Evolutionary conservation across 1,284 basidiomycete genomes (phyloP).

Genomic region (Cutaneotrichosporon daszewskae): DNA sequence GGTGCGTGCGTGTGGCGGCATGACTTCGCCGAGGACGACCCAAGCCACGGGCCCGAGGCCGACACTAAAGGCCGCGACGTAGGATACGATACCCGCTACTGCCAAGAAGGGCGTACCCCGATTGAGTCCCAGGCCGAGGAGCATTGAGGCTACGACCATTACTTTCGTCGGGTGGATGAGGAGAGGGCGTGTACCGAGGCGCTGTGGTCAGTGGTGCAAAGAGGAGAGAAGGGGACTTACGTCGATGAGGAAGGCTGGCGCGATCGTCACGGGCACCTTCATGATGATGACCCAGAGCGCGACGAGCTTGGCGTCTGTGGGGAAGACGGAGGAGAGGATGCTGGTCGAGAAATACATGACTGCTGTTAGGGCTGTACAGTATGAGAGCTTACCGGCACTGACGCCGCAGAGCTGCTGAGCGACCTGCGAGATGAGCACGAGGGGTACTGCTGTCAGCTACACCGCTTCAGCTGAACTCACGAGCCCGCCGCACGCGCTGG

Average conservation of each 20-base stretch:
- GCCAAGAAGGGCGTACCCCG: conserved; percentile 17
- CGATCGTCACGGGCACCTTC: conserved; percentile 48
- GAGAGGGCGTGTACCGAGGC: conserved; percentile 24
- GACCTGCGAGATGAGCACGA: conserved; percentile 35
- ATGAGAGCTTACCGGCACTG: conserved; percentile 28
- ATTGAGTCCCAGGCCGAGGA: conserved; percentile 34
- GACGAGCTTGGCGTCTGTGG: conserved; percentile 32
- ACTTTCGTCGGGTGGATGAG: conserved; percentile 25
- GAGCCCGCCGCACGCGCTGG: conserved; percentile 1
- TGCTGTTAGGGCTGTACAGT: no score
- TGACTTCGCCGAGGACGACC: conserved; percentile 38
- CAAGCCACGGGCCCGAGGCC: conserved; percentile 42
- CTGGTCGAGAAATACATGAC: conserved; percentile 47
- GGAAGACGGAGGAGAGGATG: conserved; percentile 44
- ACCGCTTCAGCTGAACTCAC: background rate
- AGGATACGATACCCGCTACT: conserved; percentile 25
- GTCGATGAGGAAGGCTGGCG: conserved; percentile 49
- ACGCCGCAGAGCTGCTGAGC: conserved; percentile 39
- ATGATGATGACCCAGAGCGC: conserved; percentile 39
- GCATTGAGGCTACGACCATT: conserved; percentile 23
- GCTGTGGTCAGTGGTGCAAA: conserved; percentile 19
- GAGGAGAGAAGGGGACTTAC: no score
- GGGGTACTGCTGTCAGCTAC: conserved; percentile 21
- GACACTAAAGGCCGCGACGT: conserved; percentile 31
- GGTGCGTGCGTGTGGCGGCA: conserved; percentile 32